phyloP scores from a whole-genome alignment of 306 rosid species.

The Quercus wislizeni region DNA sequence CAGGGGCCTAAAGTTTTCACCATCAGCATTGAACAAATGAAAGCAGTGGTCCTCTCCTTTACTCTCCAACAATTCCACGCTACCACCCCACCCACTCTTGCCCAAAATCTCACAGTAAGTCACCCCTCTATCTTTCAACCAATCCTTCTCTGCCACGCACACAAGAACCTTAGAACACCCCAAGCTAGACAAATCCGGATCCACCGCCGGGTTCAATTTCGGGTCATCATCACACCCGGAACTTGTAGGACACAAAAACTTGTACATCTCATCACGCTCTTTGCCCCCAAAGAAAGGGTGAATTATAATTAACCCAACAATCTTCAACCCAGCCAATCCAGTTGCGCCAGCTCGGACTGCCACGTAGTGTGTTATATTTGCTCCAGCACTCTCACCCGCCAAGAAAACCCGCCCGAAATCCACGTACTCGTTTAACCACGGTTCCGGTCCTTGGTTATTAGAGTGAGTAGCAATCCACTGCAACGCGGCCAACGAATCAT shows the following conservation, averaged over 20 bases:
- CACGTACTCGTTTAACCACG: slow-evolving; percentile 20
- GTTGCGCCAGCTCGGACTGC: slow-evolving; percentile 18
- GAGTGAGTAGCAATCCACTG: slow-evolving; percentile 26
- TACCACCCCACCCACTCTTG: slow-evolving; percentile 20
- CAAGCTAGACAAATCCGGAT: slow-evolving; percentile 4
- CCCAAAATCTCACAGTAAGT: slow-evolving; percentile 11
- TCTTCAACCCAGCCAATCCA: slow-evolving; percentile 3
- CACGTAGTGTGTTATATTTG: slow-evolving; percentile 29
- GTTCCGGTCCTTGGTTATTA: slow-evolving; percentile 18
- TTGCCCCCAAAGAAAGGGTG: slow-evolving; percentile 21
- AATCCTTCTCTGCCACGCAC: slow-evolving; percentile 30
- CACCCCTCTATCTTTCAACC: slow-evolving; percentile 28
- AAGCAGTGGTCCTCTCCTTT: slow-evolving; percentile 29
- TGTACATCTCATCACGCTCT: slow-evolving; percentile 20
- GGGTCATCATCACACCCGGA: slow-evolving; percentile 20
- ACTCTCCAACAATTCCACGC: slow-evolving; percentile 7
- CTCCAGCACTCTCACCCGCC: slow-evolving; percentile 29
- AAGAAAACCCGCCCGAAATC: slow-evolving; percentile 27
- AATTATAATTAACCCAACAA: slow-evolving; percentile 9
- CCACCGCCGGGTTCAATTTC: slow-evolving; percentile 22
- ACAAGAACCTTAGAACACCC: slow-evolving; percentile 21
- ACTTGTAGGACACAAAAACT: slow-evolving; percentile 14
- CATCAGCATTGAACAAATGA: slow-evolving; percentile 15
- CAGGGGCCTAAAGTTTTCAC: background rate
- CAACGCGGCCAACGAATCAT: slow-evolving; percentile 23